Conservation (phyloP, 345 rosid genomes). For the Hirschfeldia incana region DNA sequence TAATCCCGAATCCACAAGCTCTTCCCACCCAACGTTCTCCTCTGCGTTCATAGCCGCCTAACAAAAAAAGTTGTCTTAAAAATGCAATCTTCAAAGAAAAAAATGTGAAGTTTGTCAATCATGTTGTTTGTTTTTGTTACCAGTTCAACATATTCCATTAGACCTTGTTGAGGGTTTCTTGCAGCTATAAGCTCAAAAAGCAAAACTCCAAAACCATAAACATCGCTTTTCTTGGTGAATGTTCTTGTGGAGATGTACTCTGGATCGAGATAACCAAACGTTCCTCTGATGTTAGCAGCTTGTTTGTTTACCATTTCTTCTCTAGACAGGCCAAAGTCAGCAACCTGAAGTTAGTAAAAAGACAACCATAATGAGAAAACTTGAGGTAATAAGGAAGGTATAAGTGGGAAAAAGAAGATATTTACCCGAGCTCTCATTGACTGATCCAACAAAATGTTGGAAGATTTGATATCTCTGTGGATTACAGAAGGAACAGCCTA, state of each 20-base stretch:
- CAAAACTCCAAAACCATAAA: constrained; percentile 91
- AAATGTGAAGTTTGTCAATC: not conserved
- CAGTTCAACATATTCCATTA: constrained; percentile 89
- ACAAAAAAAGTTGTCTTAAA: not conserved
- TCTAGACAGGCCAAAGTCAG: constrained; percentile 98
- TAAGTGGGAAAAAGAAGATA: not conserved
- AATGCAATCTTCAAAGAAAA: not conserved
- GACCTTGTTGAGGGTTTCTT: constrained; percentile 95
- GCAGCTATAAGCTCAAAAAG: constrained; percentile 94
- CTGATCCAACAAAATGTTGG: constrained; percentile 92
- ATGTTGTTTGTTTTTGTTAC: constrained; percentile 43
- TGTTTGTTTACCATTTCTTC: constrained; percentile 87
- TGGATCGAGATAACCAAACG: constrained; percentile 97
- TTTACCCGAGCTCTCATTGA: constrained; percentile 94
- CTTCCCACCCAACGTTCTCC: constrained; percentile 93
- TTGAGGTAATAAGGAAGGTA: not conserved
- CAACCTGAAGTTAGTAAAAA: constrained; percentile 55
- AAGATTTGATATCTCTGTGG: constrained; percentile 92
- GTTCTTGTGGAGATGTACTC: constrained; percentile 82
- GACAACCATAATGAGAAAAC: not conserved
- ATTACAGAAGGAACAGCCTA: constrained; percentile 98
- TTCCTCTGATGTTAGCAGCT: constrained; percentile 81
- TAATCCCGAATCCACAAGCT: constrained; percentile 64
- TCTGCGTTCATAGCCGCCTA: constrained; percentile 91
- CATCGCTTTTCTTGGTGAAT: constrained; percentile 95